Conservation (phyloP, 2,329 filamentous ascomycete species). For the Phaeosphaeriaceae sp. region DNA sequence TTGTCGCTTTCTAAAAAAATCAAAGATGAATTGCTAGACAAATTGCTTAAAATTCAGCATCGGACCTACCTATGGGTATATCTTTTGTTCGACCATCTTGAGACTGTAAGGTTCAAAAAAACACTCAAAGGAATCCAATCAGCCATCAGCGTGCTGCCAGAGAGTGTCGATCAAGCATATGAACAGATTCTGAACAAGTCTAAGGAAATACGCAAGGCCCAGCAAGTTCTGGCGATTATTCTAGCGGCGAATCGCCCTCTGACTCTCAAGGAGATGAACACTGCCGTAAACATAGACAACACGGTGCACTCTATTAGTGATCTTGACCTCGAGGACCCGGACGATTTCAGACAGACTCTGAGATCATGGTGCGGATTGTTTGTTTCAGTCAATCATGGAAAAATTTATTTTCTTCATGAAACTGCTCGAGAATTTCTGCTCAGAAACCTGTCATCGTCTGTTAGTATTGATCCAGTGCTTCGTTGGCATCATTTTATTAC, state of each 20-base stretch:
- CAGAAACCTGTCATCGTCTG: too few species aligned
- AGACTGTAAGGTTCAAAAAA: constrained; percentile 12
- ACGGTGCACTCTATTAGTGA: constrained; percentile 5
- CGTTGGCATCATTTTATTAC: too few species aligned
- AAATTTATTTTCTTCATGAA: too few species aligned
- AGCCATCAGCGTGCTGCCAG: constrained; percentile 7
- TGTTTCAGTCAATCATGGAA: too few species aligned
- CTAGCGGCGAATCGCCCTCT: constrained; percentile 14
- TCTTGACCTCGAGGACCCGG: constrained; percentile 11
- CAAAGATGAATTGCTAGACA: constrained; percentile 10
- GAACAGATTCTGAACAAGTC: constrained; percentile 19
- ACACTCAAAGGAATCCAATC: constrained; percentile 11
- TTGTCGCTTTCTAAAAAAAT: constrained; percentile 14
- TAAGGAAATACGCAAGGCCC: constrained; percentile 7
- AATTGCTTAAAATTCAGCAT: constrained; percentile 15
- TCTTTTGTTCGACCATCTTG: constrained; percentile 18
- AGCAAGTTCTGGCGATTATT: constrained; percentile 15
- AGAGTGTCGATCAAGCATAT: constrained; percentile 16
- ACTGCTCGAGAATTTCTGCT: too few species aligned
- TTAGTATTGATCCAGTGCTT: too few species aligned
- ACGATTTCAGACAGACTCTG: constrained; percentile 11
- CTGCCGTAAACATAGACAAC: constrained; percentile 10
- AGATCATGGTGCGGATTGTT: too few species aligned
- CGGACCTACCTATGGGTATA: constrained; percentile 27
- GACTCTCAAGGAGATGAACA: constrained; percentile 14